These are phyloP conservation scores for Aspergillus pseudoglaucus DNA, from an alignment of 2,329 filamentous ascomycete species.

Conservation along the genomic window DNA sequence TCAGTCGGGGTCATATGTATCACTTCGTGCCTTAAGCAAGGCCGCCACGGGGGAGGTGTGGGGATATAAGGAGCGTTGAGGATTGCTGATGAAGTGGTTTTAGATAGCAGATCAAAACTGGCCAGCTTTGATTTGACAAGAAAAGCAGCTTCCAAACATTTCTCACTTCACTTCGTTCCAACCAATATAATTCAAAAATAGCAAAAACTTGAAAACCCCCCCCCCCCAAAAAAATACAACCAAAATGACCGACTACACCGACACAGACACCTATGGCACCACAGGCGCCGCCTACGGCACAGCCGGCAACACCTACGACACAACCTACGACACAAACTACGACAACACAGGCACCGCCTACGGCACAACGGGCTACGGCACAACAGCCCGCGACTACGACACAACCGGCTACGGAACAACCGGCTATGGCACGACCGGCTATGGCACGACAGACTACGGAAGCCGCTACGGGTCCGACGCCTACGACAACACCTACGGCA, in stretches of 20 bases:
- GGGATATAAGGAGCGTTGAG: background rate
- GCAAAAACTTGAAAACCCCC: background rate
- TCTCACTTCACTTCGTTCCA: background rate
- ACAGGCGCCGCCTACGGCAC: slow-evolving; percentile 5
- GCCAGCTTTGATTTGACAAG: background rate
- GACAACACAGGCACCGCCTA: slow-evolving; percentile 7
- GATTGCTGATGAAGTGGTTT: background rate
- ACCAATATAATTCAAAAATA: background rate
- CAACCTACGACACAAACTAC: slow-evolving; percentile 3
- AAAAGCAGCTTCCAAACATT: background rate
- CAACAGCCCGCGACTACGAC: slow-evolving; percentile 7
- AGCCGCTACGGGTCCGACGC: slow-evolving; percentile 11
- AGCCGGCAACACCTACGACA: slow-evolving; percentile 11
- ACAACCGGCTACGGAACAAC: slow-evolving; percentile 4
- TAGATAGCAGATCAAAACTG: background rate
- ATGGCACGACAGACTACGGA: slow-evolving; percentile 16
- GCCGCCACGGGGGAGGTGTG: too few relatives aligned
- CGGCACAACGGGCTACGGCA: slow-evolving; percentile 5
- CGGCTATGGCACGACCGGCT: slow-evolving; percentile 17
- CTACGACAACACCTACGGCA: slow-evolving; percentile 14
- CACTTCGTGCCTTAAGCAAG: too few relatives aligned
- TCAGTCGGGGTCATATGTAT: too few relatives aligned
- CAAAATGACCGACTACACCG: slow-evolving; percentile 5
- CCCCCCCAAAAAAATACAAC: background rate
- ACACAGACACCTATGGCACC: slow-evolving; percentile 13